A percentile compares a stretch with the other conserved stretches of the same genome.
Evolutionary conservation across 371 early-diverging fungal genomes (phyloP).

Genomic region (Mucor piriformis): DNA sequence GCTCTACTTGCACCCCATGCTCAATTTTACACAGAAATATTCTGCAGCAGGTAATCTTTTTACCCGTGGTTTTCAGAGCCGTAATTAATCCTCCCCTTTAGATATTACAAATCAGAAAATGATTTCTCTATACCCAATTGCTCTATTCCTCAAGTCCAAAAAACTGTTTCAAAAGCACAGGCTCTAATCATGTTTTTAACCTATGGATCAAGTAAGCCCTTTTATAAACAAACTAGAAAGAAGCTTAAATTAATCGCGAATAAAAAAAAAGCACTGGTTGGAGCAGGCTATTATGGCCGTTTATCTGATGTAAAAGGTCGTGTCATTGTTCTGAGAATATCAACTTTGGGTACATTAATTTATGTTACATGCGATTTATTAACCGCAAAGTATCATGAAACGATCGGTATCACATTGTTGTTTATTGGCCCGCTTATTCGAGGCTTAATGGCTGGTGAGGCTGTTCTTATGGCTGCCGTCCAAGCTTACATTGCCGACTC

Average conservation of each 20-base stretch:
- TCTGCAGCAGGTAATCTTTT: conserved; percentile 43
- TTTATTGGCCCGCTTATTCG: conserved; percentile 41
- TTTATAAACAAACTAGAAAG: no score
- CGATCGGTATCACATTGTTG: conserved; percentile 31
- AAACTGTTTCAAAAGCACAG: conserved; percentile 36
- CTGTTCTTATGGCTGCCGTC: conserved; percentile 31
- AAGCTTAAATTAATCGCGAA: background rate
- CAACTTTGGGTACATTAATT: conserved; percentile 32
- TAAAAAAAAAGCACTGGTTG: conserved; percentile 29
- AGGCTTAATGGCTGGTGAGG: conserved; percentile 41
- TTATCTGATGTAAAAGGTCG: conserved; percentile 46
- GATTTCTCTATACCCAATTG: conserved; percentile 28
- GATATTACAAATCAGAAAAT: conserved; percentile 27
- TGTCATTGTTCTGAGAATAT: conserved; percentile 23
- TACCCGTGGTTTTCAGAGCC: no score
- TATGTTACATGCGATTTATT: conserved; percentile 22
- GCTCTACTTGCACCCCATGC: conserved; percentile 36
- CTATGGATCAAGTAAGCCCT: conserved; percentile 30
- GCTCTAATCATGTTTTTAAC: conserved; percentile 38
- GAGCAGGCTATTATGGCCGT: conserved; percentile 40
- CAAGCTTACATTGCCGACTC: conserved; percentile 50
- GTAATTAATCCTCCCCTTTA: no score
- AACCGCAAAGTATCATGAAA: conserved; percentile 26
- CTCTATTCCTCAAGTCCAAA: conserved; percentile 44
- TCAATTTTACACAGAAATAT: conserved; percentile 44